Conservation (phyloP, 2,329 filamentous ascomycete genomes). For the Stachybotrys chartarum region DNA sequence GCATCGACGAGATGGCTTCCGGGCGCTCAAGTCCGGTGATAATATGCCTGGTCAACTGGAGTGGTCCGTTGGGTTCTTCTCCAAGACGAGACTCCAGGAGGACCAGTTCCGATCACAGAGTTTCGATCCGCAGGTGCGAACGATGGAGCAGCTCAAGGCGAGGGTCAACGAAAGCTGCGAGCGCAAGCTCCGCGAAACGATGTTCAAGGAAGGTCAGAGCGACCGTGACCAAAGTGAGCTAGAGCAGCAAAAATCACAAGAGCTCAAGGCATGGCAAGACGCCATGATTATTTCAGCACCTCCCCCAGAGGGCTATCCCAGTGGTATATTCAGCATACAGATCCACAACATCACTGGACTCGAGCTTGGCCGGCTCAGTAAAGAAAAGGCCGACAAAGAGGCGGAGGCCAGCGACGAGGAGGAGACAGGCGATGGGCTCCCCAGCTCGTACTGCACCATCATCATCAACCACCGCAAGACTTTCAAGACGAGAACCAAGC, state of each 20-base stretch:
- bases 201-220: slow-evolving; percentile 32
- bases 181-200: slow-evolving; percentile 58
- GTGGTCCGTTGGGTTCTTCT: slow-evolving; percentile 67
- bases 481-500: slow-evolving; percentile 68
- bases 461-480: slow-evolving; percentile 65
- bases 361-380: slow-evolving; percentile 53
- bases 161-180: slow-evolving; percentile 48
- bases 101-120: slow-evolving; percentile 56
- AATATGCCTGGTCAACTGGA: slow-evolving; percentile 61
- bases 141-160: slow-evolving; percentile 49
- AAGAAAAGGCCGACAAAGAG: slow-evolving; percentile 39
- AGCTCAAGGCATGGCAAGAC: slow-evolving; percentile 54
- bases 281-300: slow-evolving; percentile 62
- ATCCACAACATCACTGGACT: slow-evolving; percentile 68
- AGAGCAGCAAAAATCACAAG: slow-evolving; percentile 60
- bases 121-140: slow-evolving; percentile 48
- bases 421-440: slow-evolving; percentile 57
- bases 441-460: slow-evolving; percentile 65
- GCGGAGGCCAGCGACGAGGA: slow-evolving; percentile 46
- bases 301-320: slow-evolving; percentile 53
- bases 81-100: slow-evolving; percentile 56
- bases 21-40: slow-evolving; percentile 56
- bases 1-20: slow-evolving; percentile 58
- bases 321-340: slow-evolving; percentile 62
- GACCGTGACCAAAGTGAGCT: slow-evolving; percentile 54